Base-by-base conservation (phyloP, 257 asterid genomes). In the Solanum habrochaites region DNA sequence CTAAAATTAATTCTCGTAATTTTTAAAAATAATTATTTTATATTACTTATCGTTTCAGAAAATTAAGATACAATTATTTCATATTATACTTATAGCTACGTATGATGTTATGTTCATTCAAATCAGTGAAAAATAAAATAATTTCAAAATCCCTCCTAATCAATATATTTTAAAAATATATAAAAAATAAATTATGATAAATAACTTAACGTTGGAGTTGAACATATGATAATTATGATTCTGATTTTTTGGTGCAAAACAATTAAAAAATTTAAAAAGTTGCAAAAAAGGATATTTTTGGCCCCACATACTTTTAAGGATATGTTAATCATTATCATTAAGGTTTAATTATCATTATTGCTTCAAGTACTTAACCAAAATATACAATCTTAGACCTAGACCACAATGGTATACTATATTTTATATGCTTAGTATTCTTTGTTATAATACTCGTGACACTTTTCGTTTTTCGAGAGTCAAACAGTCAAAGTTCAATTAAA, bases 191-290 rank as follows among this genome's bases (percentile, higher is more conserved):
- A 62, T 62, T 0, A 62, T 1, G 31, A n/a, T n/a, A 62, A 7
- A 23, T n/a, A 62, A 62, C 11, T 62, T 62, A 15, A 62, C 1
- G 7, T 9, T 0, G 4, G 13, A 2, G 0, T 62, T 18, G 20
- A 27, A 52, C 23, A 29, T 16, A 87, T 87, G 75, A 67, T 87
- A 93, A 37, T 37, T 81, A 67, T 87, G 93, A 92, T 93, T 91
- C 92, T 86, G 92, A 94, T 91, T 92, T 90, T 92, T 87, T 67
- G 83, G 66, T 56, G 67, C 86, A 58, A 62, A 87, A 78, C 18
- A 71, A 25, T 21, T 12, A 89, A 90, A 90, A 86, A 40, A n/a
- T 8, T n/a, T n/a, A 64, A 42, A 58, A 86, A 87, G 88, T 90
- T 86, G 86, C 90, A 70, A 75, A 70, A 75, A 81, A 90, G 92